Evolutionary conservation across 2,329 filamentous ascomycete genomes (phyloP).

Genomic region (Sclerotinia glacialis): DNA sequence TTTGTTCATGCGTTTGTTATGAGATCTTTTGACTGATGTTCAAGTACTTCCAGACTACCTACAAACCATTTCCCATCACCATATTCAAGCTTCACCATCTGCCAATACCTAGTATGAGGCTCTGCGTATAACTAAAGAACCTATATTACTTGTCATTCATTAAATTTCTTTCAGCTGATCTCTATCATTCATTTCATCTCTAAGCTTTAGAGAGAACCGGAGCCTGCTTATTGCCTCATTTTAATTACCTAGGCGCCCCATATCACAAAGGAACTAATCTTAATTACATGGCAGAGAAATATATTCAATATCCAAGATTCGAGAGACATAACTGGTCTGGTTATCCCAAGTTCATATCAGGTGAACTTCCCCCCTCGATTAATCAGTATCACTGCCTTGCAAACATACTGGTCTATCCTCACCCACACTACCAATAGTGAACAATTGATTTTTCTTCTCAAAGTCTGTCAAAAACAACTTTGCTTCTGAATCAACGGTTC

Average conservation of each 20-base stretch:
- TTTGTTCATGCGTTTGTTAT: conserved; percentile 7
- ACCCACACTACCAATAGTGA: conserved; percentile 12
- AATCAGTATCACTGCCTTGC: conserved; percentile 24
- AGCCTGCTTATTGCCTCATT: conserved; percentile 2
- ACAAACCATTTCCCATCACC: conserved; percentile 4
- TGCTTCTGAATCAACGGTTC: conserved; percentile 20
- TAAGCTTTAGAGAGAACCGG: neutral
- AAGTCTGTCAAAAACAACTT: conserved; percentile 12
- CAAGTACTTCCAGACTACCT: conserved; percentile 5
- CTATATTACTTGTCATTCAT: conserved; percentile 4
- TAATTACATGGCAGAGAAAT: neutral
- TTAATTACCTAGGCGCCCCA: neutral
- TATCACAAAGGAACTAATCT: neutral
- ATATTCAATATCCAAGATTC: neutral
- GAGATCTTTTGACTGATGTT: conserved; percentile 14
- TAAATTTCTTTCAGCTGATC: neutral
- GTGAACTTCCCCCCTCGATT: neutral
- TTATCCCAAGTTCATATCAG: neutral
- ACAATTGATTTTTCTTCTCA: conserved; percentile 22
- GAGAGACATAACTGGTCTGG: conserved; percentile 1
- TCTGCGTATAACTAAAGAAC: neutral
- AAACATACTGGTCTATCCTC: conserved; percentile 8
- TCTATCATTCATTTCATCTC: conserved; percentile 4
- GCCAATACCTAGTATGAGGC: neutral
- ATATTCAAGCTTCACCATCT: conserved; percentile 4